A percentile compares a stretch with the other conserved stretches of the same genome.
These are phyloP conservation scores for Hericium erinaceus DNA, from an alignment of 768 basidiomycete genomes.

Conservation along the genomic window DNA sequence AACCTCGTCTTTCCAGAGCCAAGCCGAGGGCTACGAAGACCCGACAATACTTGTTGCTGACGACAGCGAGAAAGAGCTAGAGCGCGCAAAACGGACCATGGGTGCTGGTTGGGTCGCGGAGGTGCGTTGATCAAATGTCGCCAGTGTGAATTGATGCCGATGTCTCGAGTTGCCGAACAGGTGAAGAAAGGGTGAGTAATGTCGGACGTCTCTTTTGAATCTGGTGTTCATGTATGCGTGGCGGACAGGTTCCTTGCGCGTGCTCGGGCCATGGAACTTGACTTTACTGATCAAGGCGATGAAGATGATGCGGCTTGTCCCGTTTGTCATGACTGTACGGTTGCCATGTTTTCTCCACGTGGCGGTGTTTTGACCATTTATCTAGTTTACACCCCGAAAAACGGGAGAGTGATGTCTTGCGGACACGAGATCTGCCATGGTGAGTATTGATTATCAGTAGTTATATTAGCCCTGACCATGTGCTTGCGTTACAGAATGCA, in stretches of 20 bases:
- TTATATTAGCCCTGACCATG: too few relatives aligned
- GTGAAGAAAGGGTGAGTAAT: background rate
- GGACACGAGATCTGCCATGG: constrained; percentile 59
- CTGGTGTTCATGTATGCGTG: constrained; percentile 24
- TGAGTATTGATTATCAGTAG: constrained; percentile 16
- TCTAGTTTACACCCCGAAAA: constrained; percentile 32
- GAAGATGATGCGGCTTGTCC: constrained; percentile 46
- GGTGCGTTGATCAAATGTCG: constrained; percentile 7
- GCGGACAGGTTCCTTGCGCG: constrained; percentile 36
- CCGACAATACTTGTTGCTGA: constrained; percentile 38
- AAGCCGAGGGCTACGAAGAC: constrained; percentile 39
- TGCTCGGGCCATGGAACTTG: constrained; percentile 34
- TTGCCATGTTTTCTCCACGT: too few relatives aligned
- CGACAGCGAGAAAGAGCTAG: constrained; percentile 46
- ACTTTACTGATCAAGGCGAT: constrained; percentile 40
- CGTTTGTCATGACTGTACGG: constrained; percentile 56
- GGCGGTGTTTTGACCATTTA: background rate
- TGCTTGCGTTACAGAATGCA: constrained; percentile 35
- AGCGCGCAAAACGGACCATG: constrained; percentile 39
- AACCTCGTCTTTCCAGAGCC: constrained; percentile 22
- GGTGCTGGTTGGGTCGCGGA: constrained; percentile 30
- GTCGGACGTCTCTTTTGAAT: background rate
- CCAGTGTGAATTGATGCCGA: background rate
- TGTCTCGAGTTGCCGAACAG: background rate
- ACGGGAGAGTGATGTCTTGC: constrained; percentile 54